Conservation (phyloP, 2,329 filamentous ascomycete species). For the Colletotrichum cordylinicola region DNA sequence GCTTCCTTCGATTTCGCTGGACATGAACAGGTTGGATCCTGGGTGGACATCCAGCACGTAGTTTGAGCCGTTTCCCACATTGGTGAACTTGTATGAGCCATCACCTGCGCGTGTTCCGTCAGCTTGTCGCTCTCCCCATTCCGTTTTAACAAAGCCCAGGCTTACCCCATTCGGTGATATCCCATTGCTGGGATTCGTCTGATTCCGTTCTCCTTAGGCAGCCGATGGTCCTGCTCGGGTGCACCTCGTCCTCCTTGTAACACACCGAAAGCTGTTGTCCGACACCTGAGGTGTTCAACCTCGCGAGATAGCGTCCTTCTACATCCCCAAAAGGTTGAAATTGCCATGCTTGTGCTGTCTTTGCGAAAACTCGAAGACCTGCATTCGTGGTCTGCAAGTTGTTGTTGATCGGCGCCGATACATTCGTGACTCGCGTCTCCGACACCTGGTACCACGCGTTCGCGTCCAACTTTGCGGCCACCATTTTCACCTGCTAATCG, state of each 20-base stretch:
- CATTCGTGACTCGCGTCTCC: conserved; percentile 38
- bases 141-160: accelerated
- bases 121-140: not conserved
- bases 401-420: conserved; percentile 11
- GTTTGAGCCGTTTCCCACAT: conserved; percentile 35
- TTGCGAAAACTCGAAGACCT: conserved; percentile 27
- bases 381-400: conserved; percentile 23
- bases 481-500: conserved; percentile 2
- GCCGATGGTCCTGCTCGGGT: conserved; percentile 30
- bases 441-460: conserved; percentile 42
- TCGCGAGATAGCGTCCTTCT: conserved; percentile 36
- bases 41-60: conserved; percentile 38
- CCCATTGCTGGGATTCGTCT: conserved; percentile 36
- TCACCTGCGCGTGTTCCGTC: conserved; percentile 9
- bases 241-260: conserved; percentile 26
- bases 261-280: conserved; percentile 36
- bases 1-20: conserved; percentile 25
- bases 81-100: conserved; percentile 32
- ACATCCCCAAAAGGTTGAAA: conserved; percentile 31
- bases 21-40: conserved; percentile 36
- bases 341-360: conserved; percentile 28
- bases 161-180: conserved; percentile 32
- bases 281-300: conserved; percentile 30
- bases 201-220: conserved; percentile 32
- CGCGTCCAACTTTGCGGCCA: conserved; percentile 32